Evolutionary conservation across 441 rosid genomes (phyloP), one percentile per base, ranked within the genome.

Genomic region (Lepidium campestre): DNA sequence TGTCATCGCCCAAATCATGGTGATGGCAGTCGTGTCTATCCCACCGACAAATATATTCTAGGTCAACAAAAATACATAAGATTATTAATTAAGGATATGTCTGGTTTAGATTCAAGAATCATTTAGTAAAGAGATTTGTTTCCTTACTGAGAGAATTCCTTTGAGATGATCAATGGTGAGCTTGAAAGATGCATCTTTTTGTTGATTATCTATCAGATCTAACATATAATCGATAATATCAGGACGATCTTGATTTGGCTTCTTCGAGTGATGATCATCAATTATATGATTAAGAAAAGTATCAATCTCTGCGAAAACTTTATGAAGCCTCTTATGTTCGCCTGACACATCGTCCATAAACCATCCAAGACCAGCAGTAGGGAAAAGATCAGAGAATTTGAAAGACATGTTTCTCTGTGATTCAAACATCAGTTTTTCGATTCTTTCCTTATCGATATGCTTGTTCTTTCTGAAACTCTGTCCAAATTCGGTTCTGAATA

Each of bases 11-110:
- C 89, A 85, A 36, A 75, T 73, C 55, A 80, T 72, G 1, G 79
- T 77, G 63, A 78, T 75, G 7, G 90, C 81, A 7, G 80, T 72
- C n/a, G 86, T 81, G 55, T 81, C 87, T 0, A 83, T 73, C 32
- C 90, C 87, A 5, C 72, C 90, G 4, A 80, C 62, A 13, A 75
- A 79, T 68, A 85, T 29, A 53, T 83, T 66, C 87, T 81, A 77
- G 41, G 57, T 57, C 57, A 60, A 37, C 17, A 62, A 22, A 12
- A 29, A 25, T 0, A 8, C 57, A 27, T n/a, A n/a, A n/a, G n/a
- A 45, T 61, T 5, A 40, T n/a, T 6, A 14, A 7, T 31, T 19
- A 61, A n/a, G 4, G 3, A 64, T 20, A 20, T 23, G 29, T 25
- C 6, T 12, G 23, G 4, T 9, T 34, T 23, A 53, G 12, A 32